Conservation (phyloP, 2,329 filamentous ascomycete genomes). For the Truncatella angustata region DNA sequence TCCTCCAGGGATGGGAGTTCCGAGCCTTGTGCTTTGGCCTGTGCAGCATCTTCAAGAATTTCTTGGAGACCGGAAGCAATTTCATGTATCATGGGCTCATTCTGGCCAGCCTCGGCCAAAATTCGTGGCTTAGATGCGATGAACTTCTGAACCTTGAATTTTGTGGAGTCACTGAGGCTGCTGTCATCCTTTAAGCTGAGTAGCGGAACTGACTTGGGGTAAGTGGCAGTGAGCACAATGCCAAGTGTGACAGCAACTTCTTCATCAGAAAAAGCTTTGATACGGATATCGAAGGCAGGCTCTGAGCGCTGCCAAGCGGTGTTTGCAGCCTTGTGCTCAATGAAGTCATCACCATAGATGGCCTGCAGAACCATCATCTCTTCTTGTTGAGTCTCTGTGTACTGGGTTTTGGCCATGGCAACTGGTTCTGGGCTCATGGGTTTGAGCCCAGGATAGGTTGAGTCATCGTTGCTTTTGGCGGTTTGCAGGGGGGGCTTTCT, state of each 20-base stretch:
- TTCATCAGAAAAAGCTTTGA: conserved; percentile 71
- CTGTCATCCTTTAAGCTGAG: conserved; percentile 65
- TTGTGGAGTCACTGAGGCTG: conserved; percentile 67
- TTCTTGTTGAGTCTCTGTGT: conserved; percentile 82
- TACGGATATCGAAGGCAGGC: conserved; percentile 75
- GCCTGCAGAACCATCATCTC: conserved; percentile 83
- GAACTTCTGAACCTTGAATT: conserved; percentile 66
- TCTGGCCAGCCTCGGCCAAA: conserved; percentile 50
- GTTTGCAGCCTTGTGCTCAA: conserved; percentile 66
- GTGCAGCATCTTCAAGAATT: conserved; percentile 82
- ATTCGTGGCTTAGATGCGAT: conserved; percentile 57
- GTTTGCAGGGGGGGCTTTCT: conserved; percentile 47
- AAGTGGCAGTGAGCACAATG: conserved; percentile 83
- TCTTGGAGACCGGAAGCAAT: conserved; percentile 69
- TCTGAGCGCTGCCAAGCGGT: conserved; percentile 91
- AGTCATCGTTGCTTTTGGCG: conserved; percentile 41
- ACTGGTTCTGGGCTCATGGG: conserved; percentile 38
- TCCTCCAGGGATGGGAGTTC: conserved; percentile 85
- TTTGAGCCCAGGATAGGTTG: conserved; percentile 52
- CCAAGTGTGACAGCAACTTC: conserved; percentile 70
- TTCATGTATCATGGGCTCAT: conserved; percentile 58
- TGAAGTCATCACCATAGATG: conserved; percentile 88
- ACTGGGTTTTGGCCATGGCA: conserved; percentile 52
- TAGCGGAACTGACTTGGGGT: conserved; percentile 79
- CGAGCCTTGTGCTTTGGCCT: conserved; percentile 70